phyloP scores from a whole-genome alignment of 2,329 filamentous ascomycete species.

The Pseudogymnoascus sp. region DNA sequence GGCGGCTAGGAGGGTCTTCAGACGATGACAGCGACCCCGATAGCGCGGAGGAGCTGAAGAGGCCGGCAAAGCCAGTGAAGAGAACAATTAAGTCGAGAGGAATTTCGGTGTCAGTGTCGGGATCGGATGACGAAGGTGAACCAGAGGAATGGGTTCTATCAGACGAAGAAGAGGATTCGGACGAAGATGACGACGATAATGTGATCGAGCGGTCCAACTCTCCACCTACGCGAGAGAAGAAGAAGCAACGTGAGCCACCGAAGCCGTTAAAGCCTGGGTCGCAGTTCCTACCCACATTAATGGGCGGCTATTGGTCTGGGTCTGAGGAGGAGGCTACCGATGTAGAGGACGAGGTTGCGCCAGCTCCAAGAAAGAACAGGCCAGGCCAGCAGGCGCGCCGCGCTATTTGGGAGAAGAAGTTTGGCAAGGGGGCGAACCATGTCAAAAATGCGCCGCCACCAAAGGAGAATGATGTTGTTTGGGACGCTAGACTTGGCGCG shows the following conservation, averaged over 20 bases:
- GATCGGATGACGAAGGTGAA: conserved; percentile 10
- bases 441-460: conserved; percentile 20
- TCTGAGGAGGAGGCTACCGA: conserved; percentile 59
- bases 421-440: conserved; percentile 50
- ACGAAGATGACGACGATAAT: conserved; percentile 16
- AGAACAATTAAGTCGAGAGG: conserved; percentile 10
- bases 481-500: conserved; percentile 51
- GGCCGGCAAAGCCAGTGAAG: conserved; percentile 11
- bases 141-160: neutral
- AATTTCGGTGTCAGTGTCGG: conserved; percentile 9
- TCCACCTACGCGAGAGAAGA: conserved; percentile 15
- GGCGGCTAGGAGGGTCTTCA: conserved; percentile 24
- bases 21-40: conserved; percentile 23
- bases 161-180: neutral
- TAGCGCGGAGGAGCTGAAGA: conserved; percentile 19
- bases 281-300: conserved; percentile 65
- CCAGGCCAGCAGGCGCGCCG: conserved; percentile 70
- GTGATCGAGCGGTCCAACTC: conserved; percentile 4
- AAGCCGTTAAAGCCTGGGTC: conserved; percentile 29
- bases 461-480: conserved; percentile 39
- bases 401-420: conserved; percentile 75
- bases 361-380: conserved; percentile 58
- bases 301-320: conserved; percentile 72
- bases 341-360: conserved; percentile 48
- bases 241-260: conserved; percentile 15